Evolutionary conservation across 345 rosid genomes (phyloP).

Genomic region (Ceriops zippeliana): DNA sequence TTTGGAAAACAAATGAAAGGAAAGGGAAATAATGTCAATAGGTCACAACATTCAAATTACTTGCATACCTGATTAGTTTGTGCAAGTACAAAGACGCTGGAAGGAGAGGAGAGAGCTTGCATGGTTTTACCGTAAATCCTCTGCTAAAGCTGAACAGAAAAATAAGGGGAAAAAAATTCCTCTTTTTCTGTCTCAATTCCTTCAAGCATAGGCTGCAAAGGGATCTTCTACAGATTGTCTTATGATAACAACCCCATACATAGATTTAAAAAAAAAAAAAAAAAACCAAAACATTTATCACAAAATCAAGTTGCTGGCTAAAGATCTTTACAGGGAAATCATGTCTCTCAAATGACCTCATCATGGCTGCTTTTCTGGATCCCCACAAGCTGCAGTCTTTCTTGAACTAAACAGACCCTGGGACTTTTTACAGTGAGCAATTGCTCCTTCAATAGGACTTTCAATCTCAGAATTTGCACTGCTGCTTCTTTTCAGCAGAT

Average conservation of each 20-base stretch:
- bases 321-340: background rate
- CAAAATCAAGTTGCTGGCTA: background rate
- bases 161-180: too few relatives aligned
- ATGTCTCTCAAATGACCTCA: too few relatives aligned
- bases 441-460: constrained; percentile 76
- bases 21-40: background rate
- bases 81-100: constrained; percentile 12
- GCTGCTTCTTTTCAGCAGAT: constrained; percentile 59
- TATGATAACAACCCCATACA: too few relatives aligned
- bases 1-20: background rate
- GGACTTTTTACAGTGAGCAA: constrained; percentile 87
- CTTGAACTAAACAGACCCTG: constrained; percentile 34
- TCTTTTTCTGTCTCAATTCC: too few relatives aligned
- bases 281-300: background rate
- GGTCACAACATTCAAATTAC: constrained; percentile 1
- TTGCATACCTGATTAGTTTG: constrained; percentile 7
- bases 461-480: constrained; percentile 58
- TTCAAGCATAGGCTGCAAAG: too few relatives aligned
- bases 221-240: too few relatives aligned
- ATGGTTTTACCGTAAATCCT: too few relatives aligned
- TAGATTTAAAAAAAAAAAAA: too few relatives aligned
- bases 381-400: constrained; percentile 39
- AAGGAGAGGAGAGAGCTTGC: background rate
- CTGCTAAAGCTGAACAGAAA: too few relatives aligned
- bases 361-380: constrained; percentile 26